Percentiles rank a stretch among this genome's conserved stretches.
Conservation (phyloP, 371 early-diverging fungal genomes). For the Mycotypha africana region DNA sequence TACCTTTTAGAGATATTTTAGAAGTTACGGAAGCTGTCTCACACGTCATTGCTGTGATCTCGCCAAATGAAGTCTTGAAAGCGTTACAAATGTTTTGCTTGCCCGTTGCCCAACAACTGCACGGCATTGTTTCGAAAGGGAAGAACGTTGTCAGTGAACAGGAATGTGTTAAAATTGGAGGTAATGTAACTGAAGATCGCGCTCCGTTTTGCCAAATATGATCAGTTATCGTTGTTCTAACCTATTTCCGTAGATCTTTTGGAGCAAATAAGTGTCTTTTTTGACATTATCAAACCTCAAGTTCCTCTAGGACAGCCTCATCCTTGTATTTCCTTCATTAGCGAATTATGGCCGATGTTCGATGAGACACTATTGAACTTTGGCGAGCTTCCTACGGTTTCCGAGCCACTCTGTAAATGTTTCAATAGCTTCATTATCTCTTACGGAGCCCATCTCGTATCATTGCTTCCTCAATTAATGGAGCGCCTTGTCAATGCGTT, state of each 20-base stretch:
- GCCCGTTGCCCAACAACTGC: conserved; percentile 73
- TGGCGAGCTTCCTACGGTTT: conserved; percentile 45
- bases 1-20: conserved; percentile 66
- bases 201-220: too few relatives aligned
- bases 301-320: conserved; percentile 48
- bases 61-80: conserved; percentile 50
- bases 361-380: conserved; percentile 51
- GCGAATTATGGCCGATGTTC: conserved; percentile 77
- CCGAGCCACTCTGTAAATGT: conserved; percentile 63
- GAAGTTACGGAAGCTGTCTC: conserved; percentile 90
- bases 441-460: conserved; percentile 54
- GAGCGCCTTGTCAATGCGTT: conserved; percentile 56
- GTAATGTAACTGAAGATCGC: too few relatives aligned
- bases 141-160: conserved; percentile 17
- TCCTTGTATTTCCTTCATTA: conserved; percentile 69
- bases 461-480: conserved; percentile 47
- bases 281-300: conserved; percentile 49
- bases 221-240: neutral
- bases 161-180: conserved; percentile 37
- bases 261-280: conserved; percentile 51
- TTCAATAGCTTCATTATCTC: conserved; percentile 60
- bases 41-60: conserved; percentile 76
- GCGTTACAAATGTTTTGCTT: conserved; percentile 78
- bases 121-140: conserved; percentile 37
- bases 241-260: conserved; percentile 26